Evolutionary conservation across 176 grass and related monocot species (phyloP).

Genomic region (Bolboschoenus planiculmis): DNA sequence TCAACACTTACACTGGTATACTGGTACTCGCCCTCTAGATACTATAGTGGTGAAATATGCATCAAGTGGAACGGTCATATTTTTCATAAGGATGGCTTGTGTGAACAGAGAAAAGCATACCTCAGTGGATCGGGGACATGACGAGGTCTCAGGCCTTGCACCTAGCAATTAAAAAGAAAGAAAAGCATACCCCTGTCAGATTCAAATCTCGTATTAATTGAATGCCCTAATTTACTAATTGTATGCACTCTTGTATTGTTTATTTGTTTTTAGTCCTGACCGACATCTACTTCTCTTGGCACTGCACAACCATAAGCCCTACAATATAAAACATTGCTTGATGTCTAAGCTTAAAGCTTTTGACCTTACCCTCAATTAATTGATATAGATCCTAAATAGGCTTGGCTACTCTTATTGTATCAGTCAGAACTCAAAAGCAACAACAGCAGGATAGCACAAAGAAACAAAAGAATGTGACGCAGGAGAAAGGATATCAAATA

Average conservation of each 20-base stretch:
- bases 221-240: neutral
- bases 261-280: neutral
- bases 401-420: neutral
- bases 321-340: neutral
- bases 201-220: neutral
- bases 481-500: neutral
- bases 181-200: neutral
- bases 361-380: neutral
- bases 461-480: neutral
- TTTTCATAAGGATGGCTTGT: neutral
- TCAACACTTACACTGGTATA: neutral
- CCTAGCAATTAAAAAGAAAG: constrained; percentile 40
- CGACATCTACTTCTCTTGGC: neutral
- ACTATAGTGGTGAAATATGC: neutral
- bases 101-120: constrained; percentile 32
- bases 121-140: constrained; percentile 62
- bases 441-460: neutral
- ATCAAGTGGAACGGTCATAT: neutral
- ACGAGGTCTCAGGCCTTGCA: constrained; percentile 60
- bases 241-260: neutral
- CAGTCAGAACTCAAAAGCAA: neutral
- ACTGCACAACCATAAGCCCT: neutral
- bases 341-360: neutral
- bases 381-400: neutral
- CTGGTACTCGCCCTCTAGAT: neutral